Evolutionary conservation across 2,329 filamentous ascomycete species (phyloP), one percentile per base, ranked within the genome.

Genomic region (Sclerotinia borealis): DNA sequence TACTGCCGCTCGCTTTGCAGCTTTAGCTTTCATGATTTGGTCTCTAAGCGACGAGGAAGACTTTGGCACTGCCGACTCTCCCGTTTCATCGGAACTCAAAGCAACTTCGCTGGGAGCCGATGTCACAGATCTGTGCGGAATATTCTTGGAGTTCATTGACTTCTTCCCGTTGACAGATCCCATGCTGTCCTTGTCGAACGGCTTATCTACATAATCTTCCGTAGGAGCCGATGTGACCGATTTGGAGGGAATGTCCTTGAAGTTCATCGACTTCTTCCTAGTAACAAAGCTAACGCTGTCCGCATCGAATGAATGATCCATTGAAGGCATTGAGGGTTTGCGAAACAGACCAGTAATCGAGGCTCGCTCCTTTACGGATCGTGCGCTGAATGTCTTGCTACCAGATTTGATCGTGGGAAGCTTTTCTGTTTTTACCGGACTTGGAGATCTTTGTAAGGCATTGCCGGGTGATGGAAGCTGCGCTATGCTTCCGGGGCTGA

Each of bases 21-120:
- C 92, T 73, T 93, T 96, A 0, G 95, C 93, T 70, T 93, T 93
- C 43, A 93, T 92, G 67, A 98, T 97, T 61, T 95, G 93, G 59
- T 97, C 92, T 39, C 95, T 86, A 17, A 99, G 78, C 0, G 92
- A 88, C 19, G 84, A 80, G 0, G 93, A 97, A 0, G 92, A 92
- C 70, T 90, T 95, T 7, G 79, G 76, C 0, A 75, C 75, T 64
- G 79, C 83, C 41, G 76, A 74, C 50, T 76, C 76, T 63, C 78
- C 76, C 27, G 70, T 72, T n/a, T 50, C 59, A 4, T 69, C 68
- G 41, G 70, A 66, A 49, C 63, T 67, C 7, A 59, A 39, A 19
- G 67, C 61, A 22, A 67, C 66, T 25, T 61, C 63, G 45, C 56
- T 65, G 4, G 69, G 68, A 25, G 67, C 49, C 36, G 63, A 68